Percentiles rank a stretch among this genome's conserved stretches.
Conservation (phyloP, 345 rosid species). For the Abelmoschus esculentus region DNA sequence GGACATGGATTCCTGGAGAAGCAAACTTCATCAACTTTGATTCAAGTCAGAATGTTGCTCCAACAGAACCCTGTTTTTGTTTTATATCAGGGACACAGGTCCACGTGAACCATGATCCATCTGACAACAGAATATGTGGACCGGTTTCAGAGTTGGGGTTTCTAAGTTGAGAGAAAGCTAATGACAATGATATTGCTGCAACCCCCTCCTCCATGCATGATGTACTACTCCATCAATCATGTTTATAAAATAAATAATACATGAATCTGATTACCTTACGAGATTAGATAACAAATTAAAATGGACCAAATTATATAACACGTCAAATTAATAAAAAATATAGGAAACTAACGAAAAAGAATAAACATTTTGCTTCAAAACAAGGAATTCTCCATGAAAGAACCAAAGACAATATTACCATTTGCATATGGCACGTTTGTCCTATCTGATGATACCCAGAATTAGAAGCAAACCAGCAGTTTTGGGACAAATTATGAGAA, state of each 20-base stretch:
- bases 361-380: not conserved
- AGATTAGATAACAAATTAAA: conserved; percentile 13
- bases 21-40: too few relatives aligned
- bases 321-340: not conserved
- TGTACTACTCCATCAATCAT: too few relatives aligned
- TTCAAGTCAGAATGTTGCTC: too few relatives aligned
- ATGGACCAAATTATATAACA: not conserved
- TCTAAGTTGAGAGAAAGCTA: too few relatives aligned
- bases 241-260: not conserved
- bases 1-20: too few relatives aligned
- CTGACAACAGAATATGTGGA: too few relatives aligned
- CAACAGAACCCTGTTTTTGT: too few relatives aligned
- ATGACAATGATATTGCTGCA: not conserved
- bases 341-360: not conserved
- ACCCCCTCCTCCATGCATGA: not conserved
- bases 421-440: not conserved
- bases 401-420: not conserved
- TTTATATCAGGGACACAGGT: too few relatives aligned
- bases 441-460: not conserved
- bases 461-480: not conserved
- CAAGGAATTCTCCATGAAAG: not conserved
- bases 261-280: conserved; percentile 18
- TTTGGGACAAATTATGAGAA: not conserved
- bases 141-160: too few relatives aligned
- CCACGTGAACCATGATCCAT: too few relatives aligned